A percentile compares a stretch with the other conserved stretches of the same genome.
Evolutionary conservation across 306 rosid genomes (phyloP).

Genomic region (Hylodesmum podocarpum): DNA sequence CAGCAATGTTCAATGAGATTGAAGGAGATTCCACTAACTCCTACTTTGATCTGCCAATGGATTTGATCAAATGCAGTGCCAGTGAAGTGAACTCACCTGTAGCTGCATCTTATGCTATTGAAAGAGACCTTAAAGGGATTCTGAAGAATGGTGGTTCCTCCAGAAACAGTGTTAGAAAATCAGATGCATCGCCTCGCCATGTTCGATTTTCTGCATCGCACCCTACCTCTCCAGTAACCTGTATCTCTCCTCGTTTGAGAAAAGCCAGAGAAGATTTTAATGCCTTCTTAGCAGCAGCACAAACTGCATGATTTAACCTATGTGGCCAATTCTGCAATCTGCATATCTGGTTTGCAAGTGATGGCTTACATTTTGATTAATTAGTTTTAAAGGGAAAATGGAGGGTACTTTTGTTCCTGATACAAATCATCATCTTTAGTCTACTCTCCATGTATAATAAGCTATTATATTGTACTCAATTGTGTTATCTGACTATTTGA

Average conservation of each 20-base stretch:
- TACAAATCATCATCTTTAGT: neutral
- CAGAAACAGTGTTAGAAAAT: slow-evolving; percentile 47
- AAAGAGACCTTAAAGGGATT: slow-evolving; percentile 59
- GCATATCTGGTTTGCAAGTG: neutral
- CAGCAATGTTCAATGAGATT: slow-evolving; percentile 40
- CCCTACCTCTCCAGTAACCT: slow-evolving; percentile 60
- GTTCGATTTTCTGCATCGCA: slow-evolving; percentile 63
- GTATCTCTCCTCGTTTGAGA: slow-evolving; percentile 68
- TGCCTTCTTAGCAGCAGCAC: slow-evolving; percentile 75
- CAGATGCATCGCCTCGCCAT: slow-evolving; percentile 54
- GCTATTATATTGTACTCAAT: neutral
- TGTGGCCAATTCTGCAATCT: neutral
- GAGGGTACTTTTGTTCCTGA: slow-evolving; percentile 3
- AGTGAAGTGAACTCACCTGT: slow-evolving; percentile 58
- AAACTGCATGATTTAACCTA: slow-evolving; percentile 41
- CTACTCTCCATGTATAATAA: neutral
- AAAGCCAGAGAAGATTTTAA: slow-evolving; percentile 77
- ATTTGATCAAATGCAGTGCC: slow-evolving; percentile 48
- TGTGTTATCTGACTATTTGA: neutral
- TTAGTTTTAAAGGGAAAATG: neutral
- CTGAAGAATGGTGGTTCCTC: slow-evolving; percentile 53
- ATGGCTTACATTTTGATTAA: neutral
- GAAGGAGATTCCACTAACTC: slow-evolving; percentile 52
- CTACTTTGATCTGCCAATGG: slow-evolving; percentile 81
- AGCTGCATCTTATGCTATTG: slow-evolving; percentile 48